Conservation (phyloP, 768 basidiomycete species). For the Hygrocybe punicea region DNA sequence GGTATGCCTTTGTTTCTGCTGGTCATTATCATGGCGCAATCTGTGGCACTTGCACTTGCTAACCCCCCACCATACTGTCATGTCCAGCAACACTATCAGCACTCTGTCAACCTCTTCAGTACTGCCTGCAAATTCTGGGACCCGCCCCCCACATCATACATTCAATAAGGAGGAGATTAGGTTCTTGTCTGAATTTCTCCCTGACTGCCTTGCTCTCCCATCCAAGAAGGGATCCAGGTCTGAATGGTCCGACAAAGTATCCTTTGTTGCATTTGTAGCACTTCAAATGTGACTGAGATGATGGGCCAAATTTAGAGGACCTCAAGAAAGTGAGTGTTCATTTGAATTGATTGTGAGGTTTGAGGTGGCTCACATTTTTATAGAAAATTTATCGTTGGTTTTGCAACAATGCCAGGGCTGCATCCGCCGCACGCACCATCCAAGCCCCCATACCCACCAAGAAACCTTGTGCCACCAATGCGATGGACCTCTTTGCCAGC, state of each 20-base stretch:
- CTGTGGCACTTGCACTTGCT: too few relatives aligned
- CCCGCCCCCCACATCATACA: not conserved
- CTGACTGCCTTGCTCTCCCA: not conserved
- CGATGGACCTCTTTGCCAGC: not conserved
- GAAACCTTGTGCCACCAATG: not conserved
- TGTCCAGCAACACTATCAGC: too few relatives aligned
- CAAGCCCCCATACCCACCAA: not conserved
- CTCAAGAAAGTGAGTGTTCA: not conserved
- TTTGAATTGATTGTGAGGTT: not conserved
- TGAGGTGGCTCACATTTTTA: not conserved
- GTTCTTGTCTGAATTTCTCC: not conserved
- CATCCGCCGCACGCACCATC: not conserved
- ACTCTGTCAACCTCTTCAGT: too few relatives aligned
- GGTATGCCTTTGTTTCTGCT: too few relatives aligned
- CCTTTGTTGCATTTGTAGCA: not conserved
- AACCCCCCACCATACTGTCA: too few relatives aligned
- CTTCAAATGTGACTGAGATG: not conserved
- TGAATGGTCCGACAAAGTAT: not conserved
- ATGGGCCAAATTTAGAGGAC: not conserved
- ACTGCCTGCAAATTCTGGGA: not conserved
- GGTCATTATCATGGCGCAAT: too few relatives aligned
- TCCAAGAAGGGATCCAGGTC: not conserved
- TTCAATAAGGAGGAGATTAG: not conserved
- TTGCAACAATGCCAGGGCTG: not conserved
- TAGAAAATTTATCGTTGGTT: constrained; percentile 1